phyloP scores from a whole-genome alignment of 2,329 filamentous ascomycete species.

The Diaporthe capsici region DNA sequence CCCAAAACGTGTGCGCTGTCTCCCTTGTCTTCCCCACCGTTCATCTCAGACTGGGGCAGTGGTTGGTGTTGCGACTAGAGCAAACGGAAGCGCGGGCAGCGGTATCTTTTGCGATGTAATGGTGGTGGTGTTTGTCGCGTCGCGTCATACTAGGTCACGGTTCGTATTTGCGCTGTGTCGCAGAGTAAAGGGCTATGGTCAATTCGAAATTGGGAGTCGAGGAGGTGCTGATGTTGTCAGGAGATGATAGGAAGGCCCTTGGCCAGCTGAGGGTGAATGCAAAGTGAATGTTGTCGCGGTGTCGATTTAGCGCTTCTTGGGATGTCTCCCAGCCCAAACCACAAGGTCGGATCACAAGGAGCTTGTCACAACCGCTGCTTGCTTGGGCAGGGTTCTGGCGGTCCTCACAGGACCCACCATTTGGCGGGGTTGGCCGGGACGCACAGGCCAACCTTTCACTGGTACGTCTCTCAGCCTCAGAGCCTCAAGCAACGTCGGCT shows the following conservation, averaged over 20 bases:
- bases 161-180: conserved; percentile 6
- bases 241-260: background rate
- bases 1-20: conserved; percentile 41
- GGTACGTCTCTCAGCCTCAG: conserved; percentile 4
- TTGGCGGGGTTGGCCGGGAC: conserved; percentile 19
- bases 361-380: background rate
- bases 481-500: conserved; percentile 8
- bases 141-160: conserved; percentile 42
- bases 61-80: conserved; percentile 34
- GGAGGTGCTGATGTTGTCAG: background rate
- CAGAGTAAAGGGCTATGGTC: background rate
- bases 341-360: conserved; percentile 7
- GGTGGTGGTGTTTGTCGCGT: conserved; percentile 30
- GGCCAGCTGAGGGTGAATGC: conserved; percentile 4
- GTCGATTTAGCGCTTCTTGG: conserved; percentile 10
- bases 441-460: conserved; percentile 2
- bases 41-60: conserved; percentile 41
- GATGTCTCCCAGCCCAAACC: conserved; percentile 15
- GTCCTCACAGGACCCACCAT: background rate
- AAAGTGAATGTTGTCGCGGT: conserved; percentile 8
- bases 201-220: background rate
- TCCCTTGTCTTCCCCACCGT: conserved; percentile 46
- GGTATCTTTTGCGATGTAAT: conserved; percentile 36
- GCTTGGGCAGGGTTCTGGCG: conserved; percentile 19
- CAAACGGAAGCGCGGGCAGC: conserved; percentile 25